These are phyloP conservation scores for Leptoxyphium fumago DNA, from an alignment of 2,329 filamentous ascomycete species.

Conservation along the genomic window DNA sequence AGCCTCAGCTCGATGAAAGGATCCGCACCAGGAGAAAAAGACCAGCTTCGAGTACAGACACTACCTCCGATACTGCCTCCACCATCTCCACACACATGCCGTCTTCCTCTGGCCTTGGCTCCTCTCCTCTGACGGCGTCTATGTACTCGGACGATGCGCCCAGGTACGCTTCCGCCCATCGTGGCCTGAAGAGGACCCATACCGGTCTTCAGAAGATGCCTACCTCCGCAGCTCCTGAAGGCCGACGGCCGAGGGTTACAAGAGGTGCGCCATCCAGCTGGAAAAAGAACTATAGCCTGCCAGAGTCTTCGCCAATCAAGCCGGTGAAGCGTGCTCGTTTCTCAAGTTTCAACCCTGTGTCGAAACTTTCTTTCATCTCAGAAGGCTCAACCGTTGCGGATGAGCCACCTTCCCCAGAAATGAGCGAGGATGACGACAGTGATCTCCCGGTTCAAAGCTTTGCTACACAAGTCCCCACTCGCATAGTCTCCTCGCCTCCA, in stretches of 20 bases:
- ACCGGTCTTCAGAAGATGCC: slow-evolving; percentile 10
- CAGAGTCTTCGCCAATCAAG: slow-evolving; percentile 78
- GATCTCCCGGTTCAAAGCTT: slow-evolving; percentile 66
- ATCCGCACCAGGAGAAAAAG: slow-evolving; percentile 50
- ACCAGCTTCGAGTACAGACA: slow-evolving; percentile 50
- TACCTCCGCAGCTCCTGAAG: slow-evolving; percentile 17
- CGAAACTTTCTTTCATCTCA: slow-evolving; percentile 66
- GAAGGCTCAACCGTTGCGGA: slow-evolving; percentile 54
- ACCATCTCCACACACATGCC: slow-evolving; percentile 66
- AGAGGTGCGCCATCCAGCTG: slow-evolving; percentile 38
- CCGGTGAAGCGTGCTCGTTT: slow-evolving; percentile 61
- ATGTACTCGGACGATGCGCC: slow-evolving; percentile 62
- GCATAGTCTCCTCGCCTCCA: slow-evolving; percentile 61
- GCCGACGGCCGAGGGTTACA: slow-evolving; percentile 16
- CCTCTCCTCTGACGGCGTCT: slow-evolving; percentile 68
- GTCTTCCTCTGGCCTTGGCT: slow-evolving; percentile 55
- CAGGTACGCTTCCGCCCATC: slow-evolving; percentile 47
- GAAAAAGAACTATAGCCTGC: slow-evolving; percentile 62
- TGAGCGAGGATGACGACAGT: slow-evolving; percentile 67
- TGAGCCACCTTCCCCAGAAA: slow-evolving; percentile 42
- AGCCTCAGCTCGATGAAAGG: slow-evolving; percentile 69
- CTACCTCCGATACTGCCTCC: slow-evolving; percentile 75
- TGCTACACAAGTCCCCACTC: slow-evolving; percentile 35
- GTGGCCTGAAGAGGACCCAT: slow-evolving; percentile 15
- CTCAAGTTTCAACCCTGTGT: slow-evolving; percentile 45